Evolutionary conservation across 2,329 filamentous ascomycete species (phyloP).

Genomic region (Microsporum canis): DNA sequence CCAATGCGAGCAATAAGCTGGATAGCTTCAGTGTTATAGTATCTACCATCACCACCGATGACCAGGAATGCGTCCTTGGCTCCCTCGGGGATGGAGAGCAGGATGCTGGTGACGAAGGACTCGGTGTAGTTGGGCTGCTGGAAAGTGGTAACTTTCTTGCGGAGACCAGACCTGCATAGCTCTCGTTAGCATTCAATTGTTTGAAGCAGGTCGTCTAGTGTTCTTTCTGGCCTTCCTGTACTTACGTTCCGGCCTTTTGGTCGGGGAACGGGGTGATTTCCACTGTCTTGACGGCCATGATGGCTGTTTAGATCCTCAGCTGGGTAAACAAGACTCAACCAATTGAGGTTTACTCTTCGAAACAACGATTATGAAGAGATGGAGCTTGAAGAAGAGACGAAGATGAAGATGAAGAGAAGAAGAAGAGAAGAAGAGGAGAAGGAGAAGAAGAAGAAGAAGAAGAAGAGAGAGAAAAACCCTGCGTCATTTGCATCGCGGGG

Average conservation of each 20-base stretch:
- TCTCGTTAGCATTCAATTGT: background rate
- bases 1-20: constrained; percentile 96
- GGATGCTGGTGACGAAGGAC: constrained; percentile 84
- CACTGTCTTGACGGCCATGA: constrained; percentile 68
- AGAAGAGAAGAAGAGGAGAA: background rate
- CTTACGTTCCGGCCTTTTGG: constrained; percentile 98
- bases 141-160: constrained; percentile 98
- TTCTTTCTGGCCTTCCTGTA: background rate
- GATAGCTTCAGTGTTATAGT: constrained; percentile 92
- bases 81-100: constrained; percentile 93
- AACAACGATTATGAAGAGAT: background rate
- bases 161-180: constrained; percentile 70
- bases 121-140: constrained; percentile 93
- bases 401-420: background rate
- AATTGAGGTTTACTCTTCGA: background rate
- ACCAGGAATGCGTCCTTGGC: constrained; percentile 80
- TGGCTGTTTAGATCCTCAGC: constrained; percentile 18
- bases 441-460: background rate
- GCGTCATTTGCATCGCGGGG: constrained; percentile 4
- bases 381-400: background rate
- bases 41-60: constrained; percentile 93
- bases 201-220: background rate
- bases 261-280: constrained; percentile 77
- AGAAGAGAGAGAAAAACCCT: background rate
- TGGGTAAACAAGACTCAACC: background rate